These are phyloP conservation scores for Scedosporium dehoogii DNA, from an alignment of 2,329 filamentous ascomycete species.

Conservation along the genomic window DNA sequence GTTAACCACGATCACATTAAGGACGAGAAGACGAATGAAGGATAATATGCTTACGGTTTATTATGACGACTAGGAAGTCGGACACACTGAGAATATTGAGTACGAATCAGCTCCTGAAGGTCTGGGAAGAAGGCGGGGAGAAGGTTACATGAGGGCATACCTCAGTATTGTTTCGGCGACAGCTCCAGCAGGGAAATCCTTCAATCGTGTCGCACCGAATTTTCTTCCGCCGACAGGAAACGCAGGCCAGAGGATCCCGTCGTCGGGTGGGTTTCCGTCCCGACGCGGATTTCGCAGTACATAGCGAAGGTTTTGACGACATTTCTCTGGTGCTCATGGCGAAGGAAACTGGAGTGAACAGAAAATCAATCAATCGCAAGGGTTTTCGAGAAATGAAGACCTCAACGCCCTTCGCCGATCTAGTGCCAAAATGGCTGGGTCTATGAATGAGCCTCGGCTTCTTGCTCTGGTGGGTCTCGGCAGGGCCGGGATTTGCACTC, in stretches of 20 bases:
- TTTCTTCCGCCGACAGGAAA: conserved; percentile 9
- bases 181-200: conserved; percentile 9
- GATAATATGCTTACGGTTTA: neutral
- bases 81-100: neutral
- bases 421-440: too few relatives aligned
- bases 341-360: neutral
- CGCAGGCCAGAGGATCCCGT: conserved; percentile 8
- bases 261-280: neutral
- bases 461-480: too few relatives aligned
- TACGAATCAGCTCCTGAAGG: neutral
- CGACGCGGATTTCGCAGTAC: neutral
- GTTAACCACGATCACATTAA: neutral
- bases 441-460: too few relatives aligned
- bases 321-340: neutral
- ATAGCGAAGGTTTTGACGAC: neutral
- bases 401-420: too few relatives aligned
- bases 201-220: conserved; percentile 10
- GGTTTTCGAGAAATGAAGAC: too few relatives aligned
- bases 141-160: conserved; percentile 1
- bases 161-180: conserved; percentile 7
- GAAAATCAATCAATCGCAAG: neutral
- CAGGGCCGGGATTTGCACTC: too few relatives aligned
- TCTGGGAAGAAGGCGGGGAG: neutral
- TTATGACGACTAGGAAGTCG: neutral
- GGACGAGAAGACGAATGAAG: neutral